A percentile compares a stretch with the other conserved stretches of the same genome.
These are phyloP conservation scores for Moesziomyces aphidis DNA, from an alignment of 1,284 basidiomycete genomes.

Conservation along the genomic window DNA sequence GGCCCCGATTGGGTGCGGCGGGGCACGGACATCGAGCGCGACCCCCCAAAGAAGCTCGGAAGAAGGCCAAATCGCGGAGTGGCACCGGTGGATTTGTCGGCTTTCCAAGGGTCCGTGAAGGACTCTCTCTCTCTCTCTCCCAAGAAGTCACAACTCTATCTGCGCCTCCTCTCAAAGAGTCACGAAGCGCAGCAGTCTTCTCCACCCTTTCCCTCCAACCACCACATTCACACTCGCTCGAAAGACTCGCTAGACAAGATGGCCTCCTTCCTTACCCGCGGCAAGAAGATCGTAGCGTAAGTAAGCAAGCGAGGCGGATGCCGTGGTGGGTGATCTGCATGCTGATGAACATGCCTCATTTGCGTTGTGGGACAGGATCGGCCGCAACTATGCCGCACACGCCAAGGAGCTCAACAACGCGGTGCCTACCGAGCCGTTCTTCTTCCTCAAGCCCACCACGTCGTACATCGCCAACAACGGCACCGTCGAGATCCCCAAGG, in stretches of 20 bases:
- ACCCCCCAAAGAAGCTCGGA: neutral
- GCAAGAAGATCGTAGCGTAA: slow-evolving; percentile 54
- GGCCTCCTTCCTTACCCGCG: slow-evolving; percentile 41
- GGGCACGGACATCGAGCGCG: too few species aligned
- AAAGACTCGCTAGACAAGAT: slow-evolving; percentile 10
- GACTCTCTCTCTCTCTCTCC: neutral
- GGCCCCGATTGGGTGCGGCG: slow-evolving; percentile 9
- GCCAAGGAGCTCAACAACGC: slow-evolving; percentile 92
- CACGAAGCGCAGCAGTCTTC: slow-evolving; percentile 3
- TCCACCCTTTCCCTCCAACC: neutral
- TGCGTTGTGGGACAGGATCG: slow-evolving; percentile 52
- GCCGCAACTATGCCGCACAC: slow-evolving; percentile 76
- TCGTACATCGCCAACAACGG: slow-evolving; percentile 83
- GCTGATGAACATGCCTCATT: too few species aligned
- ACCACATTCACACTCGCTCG: neutral
- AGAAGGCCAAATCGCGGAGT: neutral
- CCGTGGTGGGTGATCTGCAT: too few species aligned
- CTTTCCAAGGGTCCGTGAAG: slow-evolving; percentile 10
- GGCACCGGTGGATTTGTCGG: slow-evolving; percentile 22
- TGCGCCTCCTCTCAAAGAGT: neutral
- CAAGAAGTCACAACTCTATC: neutral
- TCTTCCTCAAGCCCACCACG: slow-evolving; percentile 96
- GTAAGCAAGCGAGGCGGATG: neutral
- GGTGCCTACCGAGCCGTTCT: slow-evolving; percentile 93
- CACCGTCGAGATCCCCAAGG: slow-evolving; percentile 85